Evolutionary conservation across 306 rosid genomes (phyloP), one percentile per base, ranked within the genome.

Genomic region (Vigna hirtella): DNA sequence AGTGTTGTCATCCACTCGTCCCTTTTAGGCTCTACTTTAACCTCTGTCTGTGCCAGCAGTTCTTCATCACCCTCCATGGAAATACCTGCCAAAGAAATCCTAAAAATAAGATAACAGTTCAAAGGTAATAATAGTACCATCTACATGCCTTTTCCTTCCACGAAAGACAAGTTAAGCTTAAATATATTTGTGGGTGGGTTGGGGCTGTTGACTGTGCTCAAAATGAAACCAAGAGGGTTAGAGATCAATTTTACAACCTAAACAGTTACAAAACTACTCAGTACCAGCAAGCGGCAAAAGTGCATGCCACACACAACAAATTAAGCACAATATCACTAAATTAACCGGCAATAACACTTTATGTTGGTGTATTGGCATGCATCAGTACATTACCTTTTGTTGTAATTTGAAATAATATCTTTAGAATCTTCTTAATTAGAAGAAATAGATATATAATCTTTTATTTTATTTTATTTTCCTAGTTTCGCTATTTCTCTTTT

Each of bases 31-130:
- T 87, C 89, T 67, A 50, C 92, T 84, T 89, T 89, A 58, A 89
- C 91, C 62, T 94, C 95, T 67, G 88, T 76, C 85, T 88, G 84
- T 65, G 89, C 94, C 81, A 94, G 78, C 66, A 94, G 96, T 84
- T 84, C 96, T 36, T 94, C 98, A 90, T 94, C 98, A 70, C 98
- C 98, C 72, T 94, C 97, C 97, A 94, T 90, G 58, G 98, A 92
- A 86, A 94, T 94, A 61, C 96, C 98, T 94, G 88, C 50, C 66
- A 67, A 70, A 77, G 38, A 61, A 66, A 34, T 61, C 68, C 70
- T 43, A 64, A 64, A 56, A 66, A 67, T 81, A 48, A 85, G 80
- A 86, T 22, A 62, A 78, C 51, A 14, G 56, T 59, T 61, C 62
- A 50, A 51, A 48, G 73, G 84, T 78, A 75, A 49, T 40, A 62